phyloP scores from a whole-genome alignment of 768 basidiomycete species.

The Leccinum subgranulosum region DNA sequence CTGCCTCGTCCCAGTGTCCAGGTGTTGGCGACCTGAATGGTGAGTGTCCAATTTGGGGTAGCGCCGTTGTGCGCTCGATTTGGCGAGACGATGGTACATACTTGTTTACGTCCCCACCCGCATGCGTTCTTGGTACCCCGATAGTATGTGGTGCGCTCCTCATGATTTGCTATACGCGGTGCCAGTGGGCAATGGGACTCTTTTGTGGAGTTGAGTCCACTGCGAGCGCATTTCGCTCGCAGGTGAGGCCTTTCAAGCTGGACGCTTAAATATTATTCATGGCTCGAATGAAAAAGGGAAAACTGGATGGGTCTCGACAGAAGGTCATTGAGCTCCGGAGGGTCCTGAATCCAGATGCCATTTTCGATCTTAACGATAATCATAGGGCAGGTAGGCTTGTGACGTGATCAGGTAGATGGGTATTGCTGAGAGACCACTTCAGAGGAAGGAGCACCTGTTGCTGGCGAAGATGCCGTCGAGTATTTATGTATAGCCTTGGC shows the following conservation, averaged over 20 bases:
- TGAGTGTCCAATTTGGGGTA: conserved; percentile 7
- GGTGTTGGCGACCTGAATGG: conserved; percentile 22
- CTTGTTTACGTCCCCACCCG: neutral
- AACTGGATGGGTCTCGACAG: conserved; percentile 9
- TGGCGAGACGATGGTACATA: neutral
- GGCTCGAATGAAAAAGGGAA: conserved; percentile 18
- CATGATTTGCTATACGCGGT: conserved; percentile 46
- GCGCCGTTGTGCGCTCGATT: neutral
- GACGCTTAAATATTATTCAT: conserved; percentile 1
- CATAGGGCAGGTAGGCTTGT: conserved; percentile 9
- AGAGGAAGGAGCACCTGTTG: neutral
- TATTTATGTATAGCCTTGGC: neutral
- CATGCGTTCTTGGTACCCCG: conserved; percentile 35
- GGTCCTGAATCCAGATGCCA: conserved; percentile 6
- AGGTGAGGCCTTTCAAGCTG: neutral
- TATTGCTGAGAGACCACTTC: neutral
- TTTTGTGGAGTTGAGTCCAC: no score
- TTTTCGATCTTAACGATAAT: conserved; percentile 2
- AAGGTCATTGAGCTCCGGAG: conserved; percentile 18
- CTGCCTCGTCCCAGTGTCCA: conserved; percentile 2
- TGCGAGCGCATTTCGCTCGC: no score
- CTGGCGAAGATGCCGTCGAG: neutral
- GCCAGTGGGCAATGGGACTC: conserved; percentile 41
- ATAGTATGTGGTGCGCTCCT: conserved; percentile 52
- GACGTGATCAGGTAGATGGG: conserved; percentile 7